These are phyloP conservation scores for Magnaporthales sp. DNA, from an alignment of 2,329 filamentous ascomycete species.

Conservation along the genomic window DNA sequence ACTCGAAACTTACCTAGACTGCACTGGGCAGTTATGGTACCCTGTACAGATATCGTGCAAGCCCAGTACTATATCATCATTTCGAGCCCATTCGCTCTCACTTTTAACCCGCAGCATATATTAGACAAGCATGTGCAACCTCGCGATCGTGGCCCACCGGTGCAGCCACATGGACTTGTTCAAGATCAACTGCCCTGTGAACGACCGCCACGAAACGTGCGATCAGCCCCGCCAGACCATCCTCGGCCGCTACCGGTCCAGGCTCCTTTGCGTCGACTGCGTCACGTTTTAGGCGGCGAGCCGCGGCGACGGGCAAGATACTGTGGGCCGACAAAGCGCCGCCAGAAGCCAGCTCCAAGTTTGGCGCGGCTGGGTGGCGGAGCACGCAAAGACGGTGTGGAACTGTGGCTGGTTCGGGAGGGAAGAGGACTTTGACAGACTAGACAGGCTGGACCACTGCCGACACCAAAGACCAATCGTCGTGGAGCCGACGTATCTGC, in stretches of 20 bases:
- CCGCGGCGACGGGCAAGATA: background rate
- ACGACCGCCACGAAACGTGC: background rate
- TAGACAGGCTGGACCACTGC: background rate
- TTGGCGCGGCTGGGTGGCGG: background rate
- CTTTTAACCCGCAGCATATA: background rate
- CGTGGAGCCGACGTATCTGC: background rate
- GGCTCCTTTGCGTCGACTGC: background rate
- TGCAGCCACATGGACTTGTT: slow-evolving; percentile 4
- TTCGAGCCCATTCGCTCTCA: background rate
- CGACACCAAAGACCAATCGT: background rate
- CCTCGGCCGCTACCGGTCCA: background rate
- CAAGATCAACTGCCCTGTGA: slow-evolving; percentile 1
- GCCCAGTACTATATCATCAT: background rate
- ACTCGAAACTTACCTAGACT: background rate
- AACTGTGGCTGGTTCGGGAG: background rate
- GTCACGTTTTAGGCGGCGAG: background rate
- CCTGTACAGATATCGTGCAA: background rate
- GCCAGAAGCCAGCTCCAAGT: background rate
- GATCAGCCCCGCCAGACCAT: background rate
- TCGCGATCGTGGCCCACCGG: background rate
- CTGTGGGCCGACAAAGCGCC: background rate
- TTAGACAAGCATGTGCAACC: slow-evolving; percentile 1
- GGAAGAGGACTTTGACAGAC: background rate
- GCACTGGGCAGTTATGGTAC: background rate
- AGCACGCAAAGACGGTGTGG: slow-evolving; percentile 3